Evolutionary conservation across 2,329 filamentous ascomycete species (phyloP).

Genomic region (Talaromyces verruculosus): DNA sequence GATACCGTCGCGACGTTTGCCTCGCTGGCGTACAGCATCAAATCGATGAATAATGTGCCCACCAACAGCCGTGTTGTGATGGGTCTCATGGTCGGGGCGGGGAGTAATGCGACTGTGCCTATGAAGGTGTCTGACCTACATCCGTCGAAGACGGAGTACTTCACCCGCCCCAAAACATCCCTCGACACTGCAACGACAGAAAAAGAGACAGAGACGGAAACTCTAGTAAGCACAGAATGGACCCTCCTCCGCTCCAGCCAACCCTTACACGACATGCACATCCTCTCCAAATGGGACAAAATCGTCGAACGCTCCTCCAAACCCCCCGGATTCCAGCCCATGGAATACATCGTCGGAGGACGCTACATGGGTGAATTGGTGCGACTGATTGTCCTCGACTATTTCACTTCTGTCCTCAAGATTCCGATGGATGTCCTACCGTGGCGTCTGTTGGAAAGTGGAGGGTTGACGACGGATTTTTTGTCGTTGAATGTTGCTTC

Average conservation of each 20-base stretch:
- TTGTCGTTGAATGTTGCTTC: constrained; percentile 65
- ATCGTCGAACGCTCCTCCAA: constrained; percentile 63
- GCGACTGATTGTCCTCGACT: constrained; percentile 65
- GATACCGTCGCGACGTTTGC: constrained; percentile 75
- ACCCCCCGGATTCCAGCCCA: constrained; percentile 69
- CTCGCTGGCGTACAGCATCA: constrained; percentile 63
- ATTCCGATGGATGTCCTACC: constrained; percentile 52
- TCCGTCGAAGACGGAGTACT: constrained; percentile 53
- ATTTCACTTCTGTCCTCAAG: constrained; percentile 50
- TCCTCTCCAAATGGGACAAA: constrained; percentile 68
- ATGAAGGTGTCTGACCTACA: constrained; percentile 63
- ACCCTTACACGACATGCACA: constrained; percentile 59
- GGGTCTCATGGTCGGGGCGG: constrained; percentile 75
- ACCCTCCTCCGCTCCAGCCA: constrained; percentile 68
- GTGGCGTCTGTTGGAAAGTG: constrained; percentile 24
- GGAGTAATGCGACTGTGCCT: constrained; percentile 73
- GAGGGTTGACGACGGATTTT: constrained; percentile 21
- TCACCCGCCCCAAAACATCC: constrained; percentile 28
- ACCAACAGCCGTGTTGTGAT: constrained; percentile 65
- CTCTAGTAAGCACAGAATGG: constrained; percentile 78
- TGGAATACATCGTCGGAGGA: constrained; percentile 77
- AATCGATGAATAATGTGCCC: constrained; percentile 57
- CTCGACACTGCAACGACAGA: constrained; percentile 10
- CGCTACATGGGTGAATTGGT: constrained; percentile 72
- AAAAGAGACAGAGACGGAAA: constrained; percentile 53